Conservation (phyloP, 1,284 basidiomycete species). For the Boletus austroedulis region DNA sequence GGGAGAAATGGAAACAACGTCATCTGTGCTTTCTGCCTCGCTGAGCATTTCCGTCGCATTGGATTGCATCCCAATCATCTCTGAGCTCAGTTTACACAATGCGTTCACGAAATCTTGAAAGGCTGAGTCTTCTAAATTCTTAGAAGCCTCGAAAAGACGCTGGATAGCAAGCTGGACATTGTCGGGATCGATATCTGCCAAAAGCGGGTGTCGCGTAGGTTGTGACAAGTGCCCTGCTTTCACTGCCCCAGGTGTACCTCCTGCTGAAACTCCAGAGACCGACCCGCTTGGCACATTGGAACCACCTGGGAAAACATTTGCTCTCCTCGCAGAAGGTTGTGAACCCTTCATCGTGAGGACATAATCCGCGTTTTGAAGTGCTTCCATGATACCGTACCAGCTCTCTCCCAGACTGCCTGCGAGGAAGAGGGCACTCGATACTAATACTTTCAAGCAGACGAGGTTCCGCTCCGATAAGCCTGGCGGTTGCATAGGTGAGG, state of each 20-base stretch:
- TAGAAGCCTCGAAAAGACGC: constrained; percentile 79
- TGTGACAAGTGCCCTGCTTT: constrained; percentile 20
- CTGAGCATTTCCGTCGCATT: constrained; percentile 36
- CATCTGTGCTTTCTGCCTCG: constrained; percentile 44
- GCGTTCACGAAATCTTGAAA: constrained; percentile 82
- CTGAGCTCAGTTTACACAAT: constrained; percentile 80
- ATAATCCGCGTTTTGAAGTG: constrained; percentile 90
- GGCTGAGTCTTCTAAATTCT: constrained; percentile 77
- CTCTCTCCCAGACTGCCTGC: constrained; percentile 81
- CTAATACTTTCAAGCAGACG: constrained; percentile 82
- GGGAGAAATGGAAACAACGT: constrained; percentile 35
- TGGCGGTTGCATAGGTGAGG: constrained; percentile 54
- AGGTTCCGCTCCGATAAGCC: constrained; percentile 86
- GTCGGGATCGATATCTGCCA: constrained; percentile 76
- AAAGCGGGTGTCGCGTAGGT: constrained; percentile 50
- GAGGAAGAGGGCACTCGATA: constrained; percentile 78
- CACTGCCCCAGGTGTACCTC: constrained; percentile 20
- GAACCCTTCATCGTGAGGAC: constrained; percentile 66
- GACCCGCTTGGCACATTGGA: constrained; percentile 37
- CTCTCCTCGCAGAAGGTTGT: constrained; percentile 31
- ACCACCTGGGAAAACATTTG: constrained; percentile 38
- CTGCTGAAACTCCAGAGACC: constrained; percentile 32
- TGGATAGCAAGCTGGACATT: constrained; percentile 72
- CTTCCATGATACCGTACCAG: constrained; percentile 91
- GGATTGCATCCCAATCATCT: constrained; percentile 86